Percentiles rank a stretch among this genome's conserved stretches.
Conservation (phyloP, 2,329 filamentous ascomycete species). For the Apiospora malaysiana region DNA sequence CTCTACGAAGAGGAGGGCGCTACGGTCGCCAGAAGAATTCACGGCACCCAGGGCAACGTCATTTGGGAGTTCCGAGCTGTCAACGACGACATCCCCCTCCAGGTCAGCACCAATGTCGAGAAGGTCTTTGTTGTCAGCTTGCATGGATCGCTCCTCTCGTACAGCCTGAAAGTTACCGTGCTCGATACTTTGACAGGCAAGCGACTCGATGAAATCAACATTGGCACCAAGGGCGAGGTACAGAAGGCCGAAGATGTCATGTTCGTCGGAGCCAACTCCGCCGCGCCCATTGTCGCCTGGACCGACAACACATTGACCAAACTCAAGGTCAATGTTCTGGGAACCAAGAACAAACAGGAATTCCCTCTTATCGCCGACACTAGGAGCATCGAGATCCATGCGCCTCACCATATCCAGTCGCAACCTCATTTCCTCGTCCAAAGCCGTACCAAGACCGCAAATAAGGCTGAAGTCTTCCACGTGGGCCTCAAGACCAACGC, state of each 20-base stretch:
- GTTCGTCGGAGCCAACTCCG: constrained; percentile 78
- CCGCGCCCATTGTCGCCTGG: constrained; percentile 78
- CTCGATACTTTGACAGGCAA: constrained; percentile 77
- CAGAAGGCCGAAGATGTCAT: constrained; percentile 68
- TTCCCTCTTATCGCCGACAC: constrained; percentile 56
- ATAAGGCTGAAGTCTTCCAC: constrained; percentile 87
- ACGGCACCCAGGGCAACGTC: constrained; percentile 72
- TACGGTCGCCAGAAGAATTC: constrained; percentile 71
- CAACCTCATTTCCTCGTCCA: constrained; percentile 86
- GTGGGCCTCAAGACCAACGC: constrained; percentile 73
- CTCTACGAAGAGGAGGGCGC: constrained; percentile 65
- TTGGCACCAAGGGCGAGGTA: constrained; percentile 79
- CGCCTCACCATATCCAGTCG: constrained; percentile 73
- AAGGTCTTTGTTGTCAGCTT: constrained; percentile 79
- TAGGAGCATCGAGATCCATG: constrained; percentile 69
- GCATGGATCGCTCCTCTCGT: constrained; percentile 71
- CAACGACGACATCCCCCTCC: constrained; percentile 74
- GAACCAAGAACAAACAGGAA: constrained; percentile 61
- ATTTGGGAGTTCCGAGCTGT: constrained; percentile 80
- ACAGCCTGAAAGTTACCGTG: constrained; percentile 77
- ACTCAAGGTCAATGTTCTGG: constrained; percentile 75
- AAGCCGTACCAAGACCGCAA: constrained; percentile 70
- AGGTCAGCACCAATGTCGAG: constrained; percentile 73
- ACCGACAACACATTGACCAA: constrained; percentile 66
- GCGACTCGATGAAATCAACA: constrained; percentile 71